These are phyloP conservation scores for Daldinia concentrica DNA, from an alignment of 495 filamentous ascomycete species.

Conservation along the genomic window DNA sequence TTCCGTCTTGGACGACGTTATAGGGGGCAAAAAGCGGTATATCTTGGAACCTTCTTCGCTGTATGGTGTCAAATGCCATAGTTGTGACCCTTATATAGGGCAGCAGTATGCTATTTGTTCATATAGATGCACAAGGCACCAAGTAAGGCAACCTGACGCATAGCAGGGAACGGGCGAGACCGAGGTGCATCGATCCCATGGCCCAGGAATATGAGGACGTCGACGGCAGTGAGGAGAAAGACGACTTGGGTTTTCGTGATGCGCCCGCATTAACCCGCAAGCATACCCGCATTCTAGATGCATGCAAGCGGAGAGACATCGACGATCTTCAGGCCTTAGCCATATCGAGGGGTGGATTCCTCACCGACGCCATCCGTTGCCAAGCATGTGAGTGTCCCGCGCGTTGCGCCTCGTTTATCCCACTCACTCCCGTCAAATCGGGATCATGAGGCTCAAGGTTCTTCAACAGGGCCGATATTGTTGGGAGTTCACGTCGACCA, in stretches of 20 bases:
- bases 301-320: slow-evolving; percentile 73
- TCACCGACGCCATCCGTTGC: slow-evolving; percentile 81
- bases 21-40: not conserved
- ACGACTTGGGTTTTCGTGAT: slow-evolving; percentile 17
- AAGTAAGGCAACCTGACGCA: slow-evolving; percentile 35
- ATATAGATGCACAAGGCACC: slow-evolving; percentile 19
- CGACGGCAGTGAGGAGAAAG: slow-evolving; percentile 22
- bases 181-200: slow-evolving; percentile 15
- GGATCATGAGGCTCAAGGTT: slow-evolving; percentile 33
- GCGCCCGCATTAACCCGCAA: slow-evolving; percentile 39
- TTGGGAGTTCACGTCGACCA: slow-evolving; percentile 63
- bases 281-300: slow-evolving; percentile 65
- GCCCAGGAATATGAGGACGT: slow-evolving; percentile 26
- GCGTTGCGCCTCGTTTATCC: slow-evolving; percentile 12
- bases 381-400: slow-evolving; percentile 77
- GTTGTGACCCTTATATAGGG: slow-evolving; percentile 23
- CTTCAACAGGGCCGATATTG: slow-evolving; percentile 75
- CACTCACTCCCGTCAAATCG: slow-evolving; percentile 23
- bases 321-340: slow-evolving; percentile 71
- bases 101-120: slow-evolving; percentile 32
- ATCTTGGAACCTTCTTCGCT: slow-evolving; percentile 10
- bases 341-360: slow-evolving; percentile 75
- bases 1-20: not conserved
- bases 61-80: slow-evolving; percentile 32
- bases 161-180: slow-evolving; percentile 4